Evolutionary conservation across 176 grass and related monocot species (phyloP).

Genomic region (Neostapfia colusana): DNA sequence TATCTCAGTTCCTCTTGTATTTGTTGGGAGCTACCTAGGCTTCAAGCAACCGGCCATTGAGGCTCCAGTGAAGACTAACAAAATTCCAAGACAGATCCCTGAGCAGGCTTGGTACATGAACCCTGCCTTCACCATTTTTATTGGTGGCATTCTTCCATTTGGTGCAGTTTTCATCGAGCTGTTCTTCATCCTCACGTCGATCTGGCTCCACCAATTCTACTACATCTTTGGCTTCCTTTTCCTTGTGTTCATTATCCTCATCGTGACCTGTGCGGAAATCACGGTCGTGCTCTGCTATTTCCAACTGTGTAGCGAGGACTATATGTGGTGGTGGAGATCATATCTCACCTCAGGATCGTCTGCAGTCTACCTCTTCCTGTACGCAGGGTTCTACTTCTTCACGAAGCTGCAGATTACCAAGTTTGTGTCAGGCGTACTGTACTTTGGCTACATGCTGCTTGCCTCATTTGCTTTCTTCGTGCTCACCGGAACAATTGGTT

Average conservation of each 20-base stretch:
- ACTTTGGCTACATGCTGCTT: constrained; percentile 50
- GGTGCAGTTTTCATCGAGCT: constrained; percentile 47
- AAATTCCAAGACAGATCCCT: constrained; percentile 44
- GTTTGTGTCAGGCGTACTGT: constrained; percentile 35
- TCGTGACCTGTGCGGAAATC: constrained; percentile 40
- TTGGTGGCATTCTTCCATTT: constrained; percentile 43
- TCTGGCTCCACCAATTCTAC: constrained; percentile 47
- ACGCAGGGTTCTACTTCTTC: constrained; percentile 47
- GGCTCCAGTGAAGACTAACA: constrained; percentile 43
- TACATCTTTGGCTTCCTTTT: constrained; percentile 51
- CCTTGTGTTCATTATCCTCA: constrained; percentile 46
- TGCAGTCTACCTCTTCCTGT: constrained; percentile 45
- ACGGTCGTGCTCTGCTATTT: constrained; percentile 43
- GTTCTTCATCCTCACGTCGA: constrained; percentile 40
- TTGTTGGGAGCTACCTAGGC: constrained; percentile 46
- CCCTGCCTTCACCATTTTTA: constrained; percentile 38
- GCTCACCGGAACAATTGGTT: constrained; percentile 40
- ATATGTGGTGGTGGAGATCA: constrained; percentile 48
- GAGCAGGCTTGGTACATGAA: constrained; percentile 52
- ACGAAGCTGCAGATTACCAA: constrained; percentile 45
- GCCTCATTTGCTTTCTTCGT: constrained; percentile 36
- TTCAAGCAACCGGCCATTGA: constrained; percentile 46
- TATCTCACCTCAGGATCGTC: constrained; percentile 48
- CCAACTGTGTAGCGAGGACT: constrained; percentile 45
- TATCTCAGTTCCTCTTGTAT: constrained; percentile 48